These are phyloP conservation scores for Saccharomycopsis sp. DNA, from an alignment of 805 yeast genomes.

Conservation along the genomic window DNA sequence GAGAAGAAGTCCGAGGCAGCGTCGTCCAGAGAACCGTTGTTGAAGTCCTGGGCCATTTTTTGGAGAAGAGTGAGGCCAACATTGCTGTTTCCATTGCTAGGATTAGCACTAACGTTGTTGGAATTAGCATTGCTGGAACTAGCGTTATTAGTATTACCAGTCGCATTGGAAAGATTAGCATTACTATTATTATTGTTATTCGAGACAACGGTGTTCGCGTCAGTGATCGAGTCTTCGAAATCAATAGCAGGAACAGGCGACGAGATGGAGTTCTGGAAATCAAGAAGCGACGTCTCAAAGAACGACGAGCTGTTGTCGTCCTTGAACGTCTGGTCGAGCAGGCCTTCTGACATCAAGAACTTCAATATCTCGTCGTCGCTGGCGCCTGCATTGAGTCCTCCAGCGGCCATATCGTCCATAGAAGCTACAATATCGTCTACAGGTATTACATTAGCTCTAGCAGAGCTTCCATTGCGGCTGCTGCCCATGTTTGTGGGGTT, in stretches of 20 bases:
- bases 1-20: slow-evolving; percentile 1
- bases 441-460: too few relatives aligned
- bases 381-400: neutral
- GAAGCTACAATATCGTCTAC: neutral
- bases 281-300: neutral
- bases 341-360: neutral
- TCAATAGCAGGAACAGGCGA: neutral
- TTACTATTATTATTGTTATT: too few relatives aligned
- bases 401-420: neutral
- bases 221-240: neutral
- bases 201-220: too few relatives aligned
- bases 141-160: neutral
- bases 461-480: too few relatives aligned
- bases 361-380: neutral
- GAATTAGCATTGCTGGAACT: neutral
- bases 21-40: neutral
- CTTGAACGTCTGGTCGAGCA: neutral
- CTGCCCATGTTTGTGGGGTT: too few relatives aligned
- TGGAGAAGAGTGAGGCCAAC: neutral
- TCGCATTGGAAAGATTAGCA: neutral
- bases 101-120: neutral
- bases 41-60: neutral
- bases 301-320: neutral
- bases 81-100: neutral
- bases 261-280: neutral